Percentiles rank a stretch among this genome's conserved stretches.
These are phyloP conservation scores for Tetraselmis chui DNA, from an alignment of 139 green algal species.

Conservation along the genomic window DNA sequence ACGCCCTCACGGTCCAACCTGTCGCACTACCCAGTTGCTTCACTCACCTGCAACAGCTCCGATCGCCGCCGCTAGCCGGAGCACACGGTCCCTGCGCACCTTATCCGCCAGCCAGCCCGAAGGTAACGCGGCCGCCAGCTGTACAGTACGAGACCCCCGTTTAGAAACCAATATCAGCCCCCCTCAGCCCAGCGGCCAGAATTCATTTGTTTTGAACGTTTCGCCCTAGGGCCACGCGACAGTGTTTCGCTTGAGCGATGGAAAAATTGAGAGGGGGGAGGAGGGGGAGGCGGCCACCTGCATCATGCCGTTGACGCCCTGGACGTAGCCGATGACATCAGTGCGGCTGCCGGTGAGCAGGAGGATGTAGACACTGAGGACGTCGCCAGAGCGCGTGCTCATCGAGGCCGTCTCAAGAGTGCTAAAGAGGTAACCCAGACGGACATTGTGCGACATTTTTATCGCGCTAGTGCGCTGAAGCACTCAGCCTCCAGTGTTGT, in stretches of 20 bases:
- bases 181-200: no score
- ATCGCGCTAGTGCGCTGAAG: no score
- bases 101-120: conserved; percentile 29
- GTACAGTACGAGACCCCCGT: no score
- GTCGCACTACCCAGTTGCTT: no score
- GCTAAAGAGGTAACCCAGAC: conserved; percentile 3
- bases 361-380: conserved; percentile 27
- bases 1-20: no score
- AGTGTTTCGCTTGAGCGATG: background rate
- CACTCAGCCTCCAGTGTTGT: no score
- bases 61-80: conserved; percentile 18
- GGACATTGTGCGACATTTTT: background rate
- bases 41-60: conserved; percentile 19
- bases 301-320: conserved; percentile 32
- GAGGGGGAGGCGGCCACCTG: conserved; percentile 9
- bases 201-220: no score
- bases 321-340: conserved; percentile 25
- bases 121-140: conserved; percentile 27
- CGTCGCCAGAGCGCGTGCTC: conserved; percentile 28
- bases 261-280: background rate
- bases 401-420: conserved; percentile 26
- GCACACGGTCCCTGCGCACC: conserved; percentile 22
- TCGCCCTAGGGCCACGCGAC: background rate
- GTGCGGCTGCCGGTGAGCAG: conserved; percentile 25
- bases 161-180: no score